These are phyloP conservation scores for Naganishia sp. DNA, from an alignment of 1,284 basidiomycete genomes.

Conservation along the genomic window DNA sequence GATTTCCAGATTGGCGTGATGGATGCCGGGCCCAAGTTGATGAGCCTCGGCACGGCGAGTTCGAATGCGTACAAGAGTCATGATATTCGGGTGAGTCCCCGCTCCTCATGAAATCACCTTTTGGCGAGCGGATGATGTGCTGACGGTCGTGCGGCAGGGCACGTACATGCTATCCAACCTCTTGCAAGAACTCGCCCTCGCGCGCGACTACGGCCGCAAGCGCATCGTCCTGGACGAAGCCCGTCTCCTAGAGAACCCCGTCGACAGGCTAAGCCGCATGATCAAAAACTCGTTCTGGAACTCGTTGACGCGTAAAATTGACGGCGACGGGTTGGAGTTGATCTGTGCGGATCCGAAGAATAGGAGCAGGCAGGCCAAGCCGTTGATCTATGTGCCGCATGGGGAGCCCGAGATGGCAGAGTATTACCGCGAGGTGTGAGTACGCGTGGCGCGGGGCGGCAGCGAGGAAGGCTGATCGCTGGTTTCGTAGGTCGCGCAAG, in stretches of 20 bases:
- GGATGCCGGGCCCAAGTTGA: slow-evolving; percentile 94
- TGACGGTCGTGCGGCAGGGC: slow-evolving; percentile 61
- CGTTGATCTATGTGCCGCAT: slow-evolving; percentile 91
- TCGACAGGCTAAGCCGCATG: slow-evolving; percentile 95
- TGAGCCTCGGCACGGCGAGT: slow-evolving; percentile 91
- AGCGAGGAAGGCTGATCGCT: slow-evolving; percentile 7
- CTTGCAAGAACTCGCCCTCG: slow-evolving; percentile 95
- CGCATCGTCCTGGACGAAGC: slow-evolving; percentile 97
- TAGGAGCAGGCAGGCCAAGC: slow-evolving; percentile 77
- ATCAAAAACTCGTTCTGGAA: slow-evolving; percentile 99
- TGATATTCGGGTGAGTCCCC: slow-evolving; percentile 78
- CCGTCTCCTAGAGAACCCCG: slow-evolving; percentile 92
- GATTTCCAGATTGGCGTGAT: slow-evolving; percentile 92
- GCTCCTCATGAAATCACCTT: not conserved
- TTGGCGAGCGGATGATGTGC: not conserved
- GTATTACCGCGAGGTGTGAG: slow-evolving; percentile 69
- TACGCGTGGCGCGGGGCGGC: not conserved
- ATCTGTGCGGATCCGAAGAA: slow-evolving; percentile 98
- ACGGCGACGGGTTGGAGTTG: slow-evolving; percentile 93
- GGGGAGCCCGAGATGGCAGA: slow-evolving; percentile 90
- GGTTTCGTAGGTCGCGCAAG: slow-evolving; percentile 56
- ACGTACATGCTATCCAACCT: slow-evolving; percentile 99
- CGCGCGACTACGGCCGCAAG: slow-evolving; percentile 91
- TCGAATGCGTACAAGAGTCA: slow-evolving; percentile 97
- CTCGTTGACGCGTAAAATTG: slow-evolving; percentile 91